Evolutionary conservation across 2,329 filamentous ascomycete genomes (phyloP), one percentile per base, ranked within the genome.

Genomic region (Ustulina deusta): DNA sequence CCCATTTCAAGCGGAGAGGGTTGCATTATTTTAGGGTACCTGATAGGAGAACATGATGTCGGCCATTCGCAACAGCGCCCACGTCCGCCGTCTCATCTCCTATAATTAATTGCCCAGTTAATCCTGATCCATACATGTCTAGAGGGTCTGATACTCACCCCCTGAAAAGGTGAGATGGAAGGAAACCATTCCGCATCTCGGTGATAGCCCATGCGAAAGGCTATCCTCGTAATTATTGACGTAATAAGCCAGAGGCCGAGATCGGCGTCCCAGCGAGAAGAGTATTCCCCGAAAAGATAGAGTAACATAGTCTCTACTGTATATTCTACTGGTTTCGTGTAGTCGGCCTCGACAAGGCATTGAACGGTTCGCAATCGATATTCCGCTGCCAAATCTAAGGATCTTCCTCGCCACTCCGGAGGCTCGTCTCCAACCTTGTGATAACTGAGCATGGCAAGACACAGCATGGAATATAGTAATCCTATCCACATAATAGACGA

Each of bases 21-120:
- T 36, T 10, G 6, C 11, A 15, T 15, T 6, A 56, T 4, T 81
- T 81, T 25, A 27, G 71, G 15, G 86, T 69, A 87, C 83, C 74
- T 93, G 91, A 68, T 93, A 91, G 0, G 93, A 95, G 75, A 94
- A 93, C 63, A 94, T 84, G 11, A 93, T 84, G 76, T 96, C 93
- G 32, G 87, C 85, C 80, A 92, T 91, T 61, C 91, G 86, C 44
- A 96, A 85, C 60, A 93, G 84, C 7, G 90, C 87, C 93, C 90
- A 92, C 4, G 87, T 84, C 68, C 90, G 82, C 40, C 89, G 83
- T 71, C 90, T 84, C 88, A 92, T 94, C 81, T 96, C 93, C 82
- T 87, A 63, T 40, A 3, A 44, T 51, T 34, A 5, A 49, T 10
- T 38, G 15, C 17, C 20, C 13, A 36, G 69, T 74, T 22, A 75